phyloP scores from a whole-genome alignment of 148 eudicot genomes.

The Chenopodium album region DNA sequence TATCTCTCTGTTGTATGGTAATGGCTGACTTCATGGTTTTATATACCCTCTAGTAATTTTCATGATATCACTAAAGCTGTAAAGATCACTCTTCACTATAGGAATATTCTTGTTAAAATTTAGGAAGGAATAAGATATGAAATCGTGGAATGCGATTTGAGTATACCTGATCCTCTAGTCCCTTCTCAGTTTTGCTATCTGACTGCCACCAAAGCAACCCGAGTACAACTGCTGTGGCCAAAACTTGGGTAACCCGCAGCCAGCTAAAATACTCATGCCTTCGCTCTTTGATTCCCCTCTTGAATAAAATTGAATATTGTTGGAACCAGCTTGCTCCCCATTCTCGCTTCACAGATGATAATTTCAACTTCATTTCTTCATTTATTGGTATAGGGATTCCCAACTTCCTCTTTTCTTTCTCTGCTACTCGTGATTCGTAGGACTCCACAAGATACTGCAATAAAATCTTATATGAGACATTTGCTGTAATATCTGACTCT shows the following conservation, averaged over 20 bases:
- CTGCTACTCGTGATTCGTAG: constrained; percentile 72
- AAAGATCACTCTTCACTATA: neutral
- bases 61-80: neutral
- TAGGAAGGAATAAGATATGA: neutral
- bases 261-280: constrained; percentile 93
- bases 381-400: constrained; percentile 50
- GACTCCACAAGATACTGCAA: constrained; percentile 86
- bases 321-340: constrained; percentile 99
- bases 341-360: constrained; percentile 47
- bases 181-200: constrained; percentile 44
- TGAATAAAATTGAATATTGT: constrained; percentile 68
- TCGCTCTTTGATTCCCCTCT: constrained; percentile 90
- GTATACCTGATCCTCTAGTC: constrained; percentile 79
- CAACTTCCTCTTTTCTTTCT: constrained; percentile 71
- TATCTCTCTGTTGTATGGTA: neutral
- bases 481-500: neutral
- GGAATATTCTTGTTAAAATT: neutral
- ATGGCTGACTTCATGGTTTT: neutral
- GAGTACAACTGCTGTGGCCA: constrained; percentile 74
- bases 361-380: constrained; percentile 53
- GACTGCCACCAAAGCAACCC: constrained; percentile 99
- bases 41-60: neutral
- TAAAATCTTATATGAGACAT: neutral
- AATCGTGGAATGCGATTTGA: neutral
- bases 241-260: constrained; percentile 87